Base-by-base conservation (phyloP, 495 filamentous ascomycete genomes). In the Tetracladium setigerum region DNA sequence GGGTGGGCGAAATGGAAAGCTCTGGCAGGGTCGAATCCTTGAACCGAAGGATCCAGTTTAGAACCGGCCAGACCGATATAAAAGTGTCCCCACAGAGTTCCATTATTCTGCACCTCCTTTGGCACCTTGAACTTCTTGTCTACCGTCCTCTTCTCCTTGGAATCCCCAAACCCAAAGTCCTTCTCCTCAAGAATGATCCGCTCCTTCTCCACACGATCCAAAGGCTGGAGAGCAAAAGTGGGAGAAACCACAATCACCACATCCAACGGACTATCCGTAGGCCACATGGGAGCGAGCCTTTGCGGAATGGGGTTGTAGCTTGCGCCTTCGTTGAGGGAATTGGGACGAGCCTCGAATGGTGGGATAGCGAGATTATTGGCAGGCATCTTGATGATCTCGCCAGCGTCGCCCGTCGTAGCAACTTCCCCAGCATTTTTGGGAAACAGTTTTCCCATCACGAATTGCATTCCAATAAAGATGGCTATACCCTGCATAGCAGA, bases 31-130 rank as follows among this genome's bases (percentile, higher is more conserved):
- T 92, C 86, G 62, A 86, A 98, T 39, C 70, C 72, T 14, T 73
- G 70, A 18, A 77, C 73, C 4, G 72, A 68, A 2, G 92, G 92
- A 56, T 97, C 94, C 17, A 95, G 62, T 17, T 75, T 66, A 38
- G 75, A 70, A 12, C 89, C 91, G 5, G 82, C 71, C 37, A 91
- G 73, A 9, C 77, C 86, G 50, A 98, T 70, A 56, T 87, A 95
- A 57, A 95, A 91, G 63, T 98, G 92, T 6, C 84, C 89, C 79
- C 86, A 98, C 11, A 97, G 71, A 1, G 92, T 95, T 30, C 87
- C 90, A 61, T 97, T 97, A 46, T 88, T 77, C 65, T 96, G 89
- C 2, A 94, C 90, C 22, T 78, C 67, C 51, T 74, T 74, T 2
- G 92, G 91, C 8, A 97, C 77, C 24, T 72, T 63, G 58, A 97